phyloP scores from a whole-genome alignment of 1,284 basidiomycete genomes.

The Ustilago tritici region DNA sequence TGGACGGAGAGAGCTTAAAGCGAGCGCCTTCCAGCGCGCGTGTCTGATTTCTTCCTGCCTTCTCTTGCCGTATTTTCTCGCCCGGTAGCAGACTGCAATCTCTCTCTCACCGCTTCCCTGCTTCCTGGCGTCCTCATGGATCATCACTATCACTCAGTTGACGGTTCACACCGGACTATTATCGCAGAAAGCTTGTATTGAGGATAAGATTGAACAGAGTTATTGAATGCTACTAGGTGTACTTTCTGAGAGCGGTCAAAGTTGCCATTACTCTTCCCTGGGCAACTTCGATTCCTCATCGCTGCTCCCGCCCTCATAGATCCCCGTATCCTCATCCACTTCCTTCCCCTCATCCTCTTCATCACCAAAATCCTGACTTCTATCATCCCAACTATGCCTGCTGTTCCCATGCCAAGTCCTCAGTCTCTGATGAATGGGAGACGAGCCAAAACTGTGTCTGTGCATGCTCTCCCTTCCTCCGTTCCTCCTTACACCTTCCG shows the following conservation, averaged over 20 bases:
- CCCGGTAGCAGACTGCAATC: not conserved
- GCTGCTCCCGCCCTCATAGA: conserved; percentile 35
- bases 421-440: conserved; percentile 29
- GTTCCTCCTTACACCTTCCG: conserved; percentile 7
- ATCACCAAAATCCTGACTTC: conserved; percentile 68
- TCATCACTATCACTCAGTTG: not conserved
- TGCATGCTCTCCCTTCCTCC: conserved; percentile 5
- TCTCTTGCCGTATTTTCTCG: not conserved
- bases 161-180: not conserved
- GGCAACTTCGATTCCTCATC: conserved; percentile 23
- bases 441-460: conserved; percentile 32
- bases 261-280: not conserved
- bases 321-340: conserved; percentile 16
- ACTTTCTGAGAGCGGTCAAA: not conserved
- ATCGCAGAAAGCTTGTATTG: not conserved
- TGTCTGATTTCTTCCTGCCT: not conserved
- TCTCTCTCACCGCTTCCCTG: not conserved
- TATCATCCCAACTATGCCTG: conserved; percentile 60
- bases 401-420: conserved; percentile 27
- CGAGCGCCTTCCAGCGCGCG: not conserved
- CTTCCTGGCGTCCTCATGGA: not conserved
- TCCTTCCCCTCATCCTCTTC: conserved; percentile 68
- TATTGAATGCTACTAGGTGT: not conserved
- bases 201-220: not conserved
- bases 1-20: not conserved